A percentile compares a stretch with the other conserved stretches of the same genome.
phyloP scores from a whole-genome alignment of 768 basidiomycete species.

The Pleurotus sapidus region DNA sequence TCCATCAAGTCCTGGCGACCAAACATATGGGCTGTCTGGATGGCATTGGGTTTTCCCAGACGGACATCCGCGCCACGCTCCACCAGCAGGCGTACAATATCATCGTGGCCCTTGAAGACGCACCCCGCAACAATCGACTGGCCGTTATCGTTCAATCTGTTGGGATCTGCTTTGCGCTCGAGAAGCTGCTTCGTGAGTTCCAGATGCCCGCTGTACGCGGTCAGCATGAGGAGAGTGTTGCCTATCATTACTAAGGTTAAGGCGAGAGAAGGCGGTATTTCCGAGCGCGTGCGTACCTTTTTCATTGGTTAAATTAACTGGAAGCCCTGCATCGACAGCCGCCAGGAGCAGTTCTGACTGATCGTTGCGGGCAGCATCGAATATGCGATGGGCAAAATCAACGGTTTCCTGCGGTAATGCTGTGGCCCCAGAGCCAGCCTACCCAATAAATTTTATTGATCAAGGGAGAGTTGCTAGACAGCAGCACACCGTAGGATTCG shows the following conservation, averaged over 20 bases:
- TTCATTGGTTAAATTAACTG: conserved; percentile 68
- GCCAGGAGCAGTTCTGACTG: conserved; percentile 48
- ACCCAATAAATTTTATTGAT: background rate
- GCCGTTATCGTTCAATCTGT: conserved; percentile 65
- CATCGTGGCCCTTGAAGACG: conserved; percentile 70
- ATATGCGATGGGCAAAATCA: conserved; percentile 67
- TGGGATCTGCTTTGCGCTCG: conserved; percentile 57
- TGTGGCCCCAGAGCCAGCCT: conserved; percentile 3
- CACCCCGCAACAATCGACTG: conserved; percentile 78
- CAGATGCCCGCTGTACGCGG: conserved; percentile 68
- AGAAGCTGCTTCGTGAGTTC: conserved; percentile 53
- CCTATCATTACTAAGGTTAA: conserved; percentile 37
- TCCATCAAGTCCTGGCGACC: conserved; percentile 51
- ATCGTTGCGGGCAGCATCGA: conserved; percentile 69
- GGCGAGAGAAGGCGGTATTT: background rate
- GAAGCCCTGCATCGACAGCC: conserved; percentile 68
- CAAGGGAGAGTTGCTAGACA: background rate
- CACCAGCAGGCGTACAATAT: conserved; percentile 56
- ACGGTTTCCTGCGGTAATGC: conserved; percentile 40
- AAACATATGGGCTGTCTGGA: conserved; percentile 70
- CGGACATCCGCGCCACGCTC: conserved; percentile 62
- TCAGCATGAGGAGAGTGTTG: conserved; percentile 78
- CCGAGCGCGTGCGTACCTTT: conserved; percentile 41
- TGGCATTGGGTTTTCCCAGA: conserved; percentile 63
- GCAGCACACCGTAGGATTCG: background rate